phyloP scores from a whole-genome alignment of 139 green algal genomes.

The Asterochloris sp. region DNA sequence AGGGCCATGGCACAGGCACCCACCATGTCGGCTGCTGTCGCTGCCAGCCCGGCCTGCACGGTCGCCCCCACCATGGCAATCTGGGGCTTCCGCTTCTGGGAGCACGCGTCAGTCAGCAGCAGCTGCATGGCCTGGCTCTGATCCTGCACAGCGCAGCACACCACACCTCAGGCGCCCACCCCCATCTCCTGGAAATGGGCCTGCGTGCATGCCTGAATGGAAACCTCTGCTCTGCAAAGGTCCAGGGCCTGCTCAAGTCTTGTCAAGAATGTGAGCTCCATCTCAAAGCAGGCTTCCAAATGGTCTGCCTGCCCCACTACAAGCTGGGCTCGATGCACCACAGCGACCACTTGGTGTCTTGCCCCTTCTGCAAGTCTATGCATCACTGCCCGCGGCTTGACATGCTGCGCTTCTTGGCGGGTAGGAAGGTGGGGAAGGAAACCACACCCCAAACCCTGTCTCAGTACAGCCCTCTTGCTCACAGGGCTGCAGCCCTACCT shows the following conservation, averaged over 20 bases:
- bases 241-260: no score
- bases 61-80: slow-evolving; percentile 75
- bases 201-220: no score
- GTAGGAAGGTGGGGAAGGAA: no score
- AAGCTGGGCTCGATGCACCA: no score
- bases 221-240: no score
- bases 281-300: no score
- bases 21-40: slow-evolving; percentile 28
- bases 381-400: no score
- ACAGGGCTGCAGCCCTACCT: slow-evolving; percentile 18
- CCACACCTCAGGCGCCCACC: not conserved
- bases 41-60: slow-evolving; percentile 35
- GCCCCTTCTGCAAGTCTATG: no score
- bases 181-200: not conserved
- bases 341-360: no score
- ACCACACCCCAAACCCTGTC: not conserved
- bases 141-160: slow-evolving; percentile 18
- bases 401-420: no score
- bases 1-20: not conserved
- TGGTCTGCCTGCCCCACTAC: no score
- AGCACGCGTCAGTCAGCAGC: slow-evolving; percentile 43
- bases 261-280: no score
- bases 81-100: slow-evolving; percentile 39
- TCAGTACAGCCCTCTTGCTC: not conserved
- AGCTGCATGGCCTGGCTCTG: slow-evolving; percentile 43